Percentiles rank a stretch among this genome's conserved stretches.
Conservation (phyloP, 2,329 filamentous ascomycete genomes). For the Colletotrichum horii region DNA sequence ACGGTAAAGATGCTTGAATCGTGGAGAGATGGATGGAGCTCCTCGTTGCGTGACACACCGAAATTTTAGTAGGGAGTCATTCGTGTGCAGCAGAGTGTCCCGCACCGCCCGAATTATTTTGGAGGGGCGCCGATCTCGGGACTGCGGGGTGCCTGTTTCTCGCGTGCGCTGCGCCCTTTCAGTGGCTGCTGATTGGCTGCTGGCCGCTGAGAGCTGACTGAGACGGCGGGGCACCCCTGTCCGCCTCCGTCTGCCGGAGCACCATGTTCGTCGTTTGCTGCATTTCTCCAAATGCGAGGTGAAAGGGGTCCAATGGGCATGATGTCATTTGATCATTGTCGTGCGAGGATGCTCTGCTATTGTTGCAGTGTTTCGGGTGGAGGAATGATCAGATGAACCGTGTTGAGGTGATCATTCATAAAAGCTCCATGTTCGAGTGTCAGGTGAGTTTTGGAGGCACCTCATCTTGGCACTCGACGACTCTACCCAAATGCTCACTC, state of each 20-base stretch:
- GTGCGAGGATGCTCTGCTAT: neutral
- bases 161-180: neutral
- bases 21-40: neutral
- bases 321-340: neutral
- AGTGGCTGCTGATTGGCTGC: neutral
- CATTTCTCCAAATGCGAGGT: neutral
- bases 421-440: neutral
- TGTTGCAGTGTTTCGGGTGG: neutral
- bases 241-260: conserved; percentile 15
- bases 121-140: conserved; percentile 17
- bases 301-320: neutral
- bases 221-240: conserved; percentile 1
- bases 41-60: conserved; percentile 2
- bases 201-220: neutral
- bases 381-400: neutral
- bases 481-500: neutral
- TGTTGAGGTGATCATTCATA: neutral
- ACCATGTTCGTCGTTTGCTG: neutral
- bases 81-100: neutral
- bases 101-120: neutral
- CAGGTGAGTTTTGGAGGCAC: neutral
- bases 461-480: neutral
- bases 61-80: conserved; percentile 2
- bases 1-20: neutral
- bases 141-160: conserved; percentile 6